Conservation (phyloP, 2,329 filamentous ascomycete species). For the Aspergillus jensenii region DNA sequence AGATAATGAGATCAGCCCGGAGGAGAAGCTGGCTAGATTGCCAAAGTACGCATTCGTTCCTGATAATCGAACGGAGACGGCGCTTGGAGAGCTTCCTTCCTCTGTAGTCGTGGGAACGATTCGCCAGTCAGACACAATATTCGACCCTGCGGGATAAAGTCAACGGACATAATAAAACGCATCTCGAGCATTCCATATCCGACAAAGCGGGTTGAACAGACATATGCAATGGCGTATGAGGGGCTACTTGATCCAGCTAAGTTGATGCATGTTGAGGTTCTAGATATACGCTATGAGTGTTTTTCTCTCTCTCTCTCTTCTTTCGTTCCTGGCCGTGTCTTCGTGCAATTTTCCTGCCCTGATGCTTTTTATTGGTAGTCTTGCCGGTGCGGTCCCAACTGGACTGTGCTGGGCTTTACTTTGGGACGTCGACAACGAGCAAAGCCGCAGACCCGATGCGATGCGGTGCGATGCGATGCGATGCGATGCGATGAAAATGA, state of each 20-base stretch:
- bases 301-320: slow-evolving; percentile 15
- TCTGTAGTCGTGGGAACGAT: slow-evolving; percentile 34
- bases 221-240: slow-evolving; percentile 5
- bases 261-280: slow-evolving; percentile 36
- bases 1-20: slow-evolving; percentile 75
- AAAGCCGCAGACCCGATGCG: not conserved
- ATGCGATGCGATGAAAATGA: not conserved
- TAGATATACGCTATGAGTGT: slow-evolving; percentile 25
- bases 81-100: slow-evolving; percentile 34
- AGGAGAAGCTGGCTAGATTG: slow-evolving; percentile 83
- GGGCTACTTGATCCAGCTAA: slow-evolving; percentile 32
- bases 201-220: not conserved
- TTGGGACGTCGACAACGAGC: not conserved
- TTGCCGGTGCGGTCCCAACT: slow-evolving; percentile 18
- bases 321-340: slow-evolving; percentile 18
- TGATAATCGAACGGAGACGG: slow-evolving; percentile 40
- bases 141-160: slow-evolving; percentile 27
- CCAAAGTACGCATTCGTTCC: slow-evolving; percentile 71
- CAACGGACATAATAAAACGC: not conserved
- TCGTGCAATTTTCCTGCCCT: slow-evolving; percentile 28
- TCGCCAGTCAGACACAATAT: slow-evolving; percentile 33
- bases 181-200: not conserved
- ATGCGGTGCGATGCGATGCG: not conserved
- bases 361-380: slow-evolving; percentile 35
- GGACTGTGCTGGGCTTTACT: slow-evolving; percentile 6